Conservation (phyloP, 768 basidiomycete genomes). For the Rhodotorula babjevae region DNA sequence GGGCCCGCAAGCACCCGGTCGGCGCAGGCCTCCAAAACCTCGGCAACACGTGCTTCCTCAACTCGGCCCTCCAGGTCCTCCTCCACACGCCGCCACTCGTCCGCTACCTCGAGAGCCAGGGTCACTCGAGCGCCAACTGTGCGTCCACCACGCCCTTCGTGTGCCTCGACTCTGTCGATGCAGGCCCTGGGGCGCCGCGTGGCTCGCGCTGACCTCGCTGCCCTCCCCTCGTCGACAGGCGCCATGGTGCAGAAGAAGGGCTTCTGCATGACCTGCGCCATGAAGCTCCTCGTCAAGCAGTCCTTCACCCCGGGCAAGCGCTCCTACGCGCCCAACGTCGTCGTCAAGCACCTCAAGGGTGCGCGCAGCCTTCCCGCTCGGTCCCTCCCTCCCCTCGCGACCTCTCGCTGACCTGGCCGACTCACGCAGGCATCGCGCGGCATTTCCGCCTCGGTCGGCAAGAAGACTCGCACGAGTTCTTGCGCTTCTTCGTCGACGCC, state of each 20-base stretch:
- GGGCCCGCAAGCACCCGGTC: conserved; percentile 17
- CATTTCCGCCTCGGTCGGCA: conserved; percentile 85
- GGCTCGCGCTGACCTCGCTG: not conserved
- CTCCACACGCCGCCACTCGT: conserved; percentile 86
- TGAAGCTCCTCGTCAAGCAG: conserved; percentile 58
- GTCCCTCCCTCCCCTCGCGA: not conserved
- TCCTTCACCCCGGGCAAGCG: conserved; percentile 52
- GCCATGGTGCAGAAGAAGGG: conserved; percentile 35
- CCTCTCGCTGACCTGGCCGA: not conserved
- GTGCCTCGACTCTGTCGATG: too few species aligned
- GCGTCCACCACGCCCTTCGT: not conserved
- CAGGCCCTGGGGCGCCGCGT: too few species aligned
- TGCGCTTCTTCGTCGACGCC: conserved; percentile 86
- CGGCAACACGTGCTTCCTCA: conserved; percentile 69
- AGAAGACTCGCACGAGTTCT: conserved; percentile 96
- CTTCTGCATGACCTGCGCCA: conserved; percentile 76
- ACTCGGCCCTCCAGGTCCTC: conserved; percentile 87
- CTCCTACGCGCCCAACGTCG: conserved; percentile 60
- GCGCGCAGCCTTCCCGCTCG: too few species aligned
- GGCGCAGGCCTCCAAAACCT: conserved; percentile 40
- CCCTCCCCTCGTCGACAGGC: not conserved
- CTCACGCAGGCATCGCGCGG: conserved; percentile 70
- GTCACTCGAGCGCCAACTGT: conserved; percentile 17
- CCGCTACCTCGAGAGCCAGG: conserved; percentile 39
- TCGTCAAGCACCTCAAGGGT: conserved; percentile 70